Evolutionary conservation across 2,329 filamentous ascomycete species (phyloP).

Genomic region (Scedosporium boydii): DNA sequence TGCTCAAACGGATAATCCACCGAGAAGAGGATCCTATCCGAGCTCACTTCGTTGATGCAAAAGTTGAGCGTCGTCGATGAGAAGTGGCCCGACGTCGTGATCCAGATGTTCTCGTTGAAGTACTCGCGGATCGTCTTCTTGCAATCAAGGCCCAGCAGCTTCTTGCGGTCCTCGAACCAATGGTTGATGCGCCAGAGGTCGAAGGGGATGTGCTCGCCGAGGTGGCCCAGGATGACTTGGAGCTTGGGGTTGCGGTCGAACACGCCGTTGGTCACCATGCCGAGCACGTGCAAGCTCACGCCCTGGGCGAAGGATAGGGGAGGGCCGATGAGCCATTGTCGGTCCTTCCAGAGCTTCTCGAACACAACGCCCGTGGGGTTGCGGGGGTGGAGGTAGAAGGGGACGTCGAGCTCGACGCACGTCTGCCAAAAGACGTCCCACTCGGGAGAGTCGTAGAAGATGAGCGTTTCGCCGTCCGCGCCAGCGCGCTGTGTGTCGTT

Average conservation of each 20-base stretch:
- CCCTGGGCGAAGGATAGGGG: constrained; percentile 49
- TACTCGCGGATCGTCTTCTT: constrained; percentile 42
- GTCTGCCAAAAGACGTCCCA: constrained; percentile 55
- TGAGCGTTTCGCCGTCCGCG: constrained; percentile 46
- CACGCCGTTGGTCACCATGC: constrained; percentile 39
- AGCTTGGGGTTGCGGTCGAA: constrained; percentile 37
- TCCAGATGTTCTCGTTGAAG: constrained; percentile 45
- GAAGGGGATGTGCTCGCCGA: constrained; percentile 39
- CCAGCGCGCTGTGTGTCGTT: constrained; percentile 54
- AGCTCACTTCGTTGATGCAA: constrained; percentile 35
- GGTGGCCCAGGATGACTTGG: constrained; percentile 36
- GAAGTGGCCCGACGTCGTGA: constrained; percentile 48
- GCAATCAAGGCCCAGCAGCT: constrained; percentile 35
- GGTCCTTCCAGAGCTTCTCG: constrained; percentile 48
- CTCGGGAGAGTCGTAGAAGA: constrained; percentile 54
- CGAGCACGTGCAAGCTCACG: constrained; percentile 47
- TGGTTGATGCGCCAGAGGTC: constrained; percentile 41
- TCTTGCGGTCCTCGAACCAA: constrained; percentile 48
- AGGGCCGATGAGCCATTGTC: constrained; percentile 51
- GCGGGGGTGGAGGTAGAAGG: constrained; percentile 54
- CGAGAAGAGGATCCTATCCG: constrained; percentile 41
- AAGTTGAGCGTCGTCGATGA: constrained; percentile 42
- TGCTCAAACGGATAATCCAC: constrained; percentile 45
- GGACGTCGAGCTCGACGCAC: constrained; percentile 49
- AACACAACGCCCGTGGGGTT: constrained; percentile 46